Evolutionary conservation across 2,329 filamentous ascomycete genomes (phyloP).

Genomic region (Alternaria postmessia): DNA sequence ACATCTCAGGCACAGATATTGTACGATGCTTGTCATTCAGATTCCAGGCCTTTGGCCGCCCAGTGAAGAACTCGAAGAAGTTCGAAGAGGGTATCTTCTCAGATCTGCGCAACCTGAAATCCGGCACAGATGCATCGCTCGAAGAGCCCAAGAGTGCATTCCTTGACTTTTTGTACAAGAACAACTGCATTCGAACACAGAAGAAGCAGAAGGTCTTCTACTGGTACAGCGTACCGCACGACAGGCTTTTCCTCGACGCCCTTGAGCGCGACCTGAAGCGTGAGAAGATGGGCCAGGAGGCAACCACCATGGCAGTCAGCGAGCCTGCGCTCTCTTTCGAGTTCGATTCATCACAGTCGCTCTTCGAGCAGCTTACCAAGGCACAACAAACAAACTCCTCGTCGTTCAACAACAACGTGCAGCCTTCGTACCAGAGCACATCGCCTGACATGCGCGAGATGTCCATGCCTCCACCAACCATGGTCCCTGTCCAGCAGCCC

Average conservation of each 20-base stretch:
- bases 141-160: slow-evolving; percentile 99
- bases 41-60: slow-evolving; percentile 97
- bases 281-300: slow-evolving; percentile 99
- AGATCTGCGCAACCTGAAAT: slow-evolving; percentile 96
- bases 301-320: slow-evolving; percentile 94
- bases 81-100: slow-evolving; percentile 99
- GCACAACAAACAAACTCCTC: slow-evolving; percentile 98
- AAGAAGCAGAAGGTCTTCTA: slow-evolving; percentile 99
- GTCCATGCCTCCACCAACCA: slow-evolving; percentile 89
- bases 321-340: slow-evolving; percentile 98
- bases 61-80: slow-evolving; percentile 99
- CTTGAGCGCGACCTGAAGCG: slow-evolving; percentile 97
- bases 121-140: slow-evolving; percentile 94
- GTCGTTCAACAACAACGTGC: slow-evolving; percentile 80
- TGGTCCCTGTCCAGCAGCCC: slow-evolving; percentile 65
- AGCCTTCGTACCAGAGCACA: slow-evolving; percentile 75
- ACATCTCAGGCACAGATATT: slow-evolving; percentile 98
- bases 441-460: slow-evolving; percentile 90
- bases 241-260: slow-evolving; percentile 95
- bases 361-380: slow-evolving; percentile 99
- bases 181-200: slow-evolving; percentile 99
- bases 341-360: slow-evolving; percentile 98
- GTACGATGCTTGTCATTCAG: slow-evolving; percentile 97
- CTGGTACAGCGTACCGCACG: slow-evolving; percentile 99
- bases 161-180: slow-evolving; percentile 99